phyloP scores from a whole-genome alignment of 2,329 filamentous ascomycete species.

The Thielaviopsis euricoi region DNA sequence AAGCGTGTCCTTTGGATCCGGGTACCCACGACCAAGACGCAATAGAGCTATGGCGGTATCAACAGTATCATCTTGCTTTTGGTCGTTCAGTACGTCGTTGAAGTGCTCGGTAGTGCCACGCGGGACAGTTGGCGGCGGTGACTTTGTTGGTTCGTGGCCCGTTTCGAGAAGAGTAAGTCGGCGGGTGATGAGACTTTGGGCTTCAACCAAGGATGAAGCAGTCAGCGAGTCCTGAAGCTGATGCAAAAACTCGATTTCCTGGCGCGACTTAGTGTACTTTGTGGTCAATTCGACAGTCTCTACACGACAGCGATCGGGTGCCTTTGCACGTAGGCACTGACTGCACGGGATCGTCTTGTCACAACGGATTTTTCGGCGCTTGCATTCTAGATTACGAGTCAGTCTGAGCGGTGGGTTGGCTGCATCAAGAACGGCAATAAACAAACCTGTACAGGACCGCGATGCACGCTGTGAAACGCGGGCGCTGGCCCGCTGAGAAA shows the following conservation, averaged over 20 bases:
- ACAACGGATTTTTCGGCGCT: slow-evolving; percentile 10
- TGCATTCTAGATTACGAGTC: slow-evolving; percentile 6
- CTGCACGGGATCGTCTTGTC: slow-evolving; percentile 11
- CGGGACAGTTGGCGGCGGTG: not conserved
- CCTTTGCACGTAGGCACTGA: slow-evolving; percentile 10
- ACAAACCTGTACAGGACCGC: slow-evolving; percentile 9
- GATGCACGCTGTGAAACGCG: slow-evolving; percentile 10
- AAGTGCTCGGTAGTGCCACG: slow-evolving; percentile 1
- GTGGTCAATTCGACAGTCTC: slow-evolving; percentile 11
- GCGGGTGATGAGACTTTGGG: slow-evolving; percentile 3
- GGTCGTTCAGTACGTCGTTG: slow-evolving; percentile 8
- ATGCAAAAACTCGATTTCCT: slow-evolving; percentile 11
- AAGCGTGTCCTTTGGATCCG: not conserved
- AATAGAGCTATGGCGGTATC: slow-evolving; percentile 5
- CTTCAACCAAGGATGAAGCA: slow-evolving; percentile 2
- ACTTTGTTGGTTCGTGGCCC: slow-evolving; percentile 6
- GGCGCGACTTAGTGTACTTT: slow-evolving; percentile 11
- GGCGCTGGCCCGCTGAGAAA: not conserved
- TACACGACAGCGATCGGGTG: slow-evolving; percentile 6
- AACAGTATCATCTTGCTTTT: slow-evolving; percentile 3
- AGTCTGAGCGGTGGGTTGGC: not conserved
- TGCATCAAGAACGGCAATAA: not conserved
- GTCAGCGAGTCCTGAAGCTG: slow-evolving; percentile 4
- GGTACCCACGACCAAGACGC: slow-evolving; percentile 10
- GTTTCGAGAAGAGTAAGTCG: slow-evolving; percentile 8